Percentiles rank a stretch among this genome's conserved stretches.
Evolutionary conservation across 148 eudicot species (phyloP).

Genomic region (Vaccinium macrocarpon): DNA sequence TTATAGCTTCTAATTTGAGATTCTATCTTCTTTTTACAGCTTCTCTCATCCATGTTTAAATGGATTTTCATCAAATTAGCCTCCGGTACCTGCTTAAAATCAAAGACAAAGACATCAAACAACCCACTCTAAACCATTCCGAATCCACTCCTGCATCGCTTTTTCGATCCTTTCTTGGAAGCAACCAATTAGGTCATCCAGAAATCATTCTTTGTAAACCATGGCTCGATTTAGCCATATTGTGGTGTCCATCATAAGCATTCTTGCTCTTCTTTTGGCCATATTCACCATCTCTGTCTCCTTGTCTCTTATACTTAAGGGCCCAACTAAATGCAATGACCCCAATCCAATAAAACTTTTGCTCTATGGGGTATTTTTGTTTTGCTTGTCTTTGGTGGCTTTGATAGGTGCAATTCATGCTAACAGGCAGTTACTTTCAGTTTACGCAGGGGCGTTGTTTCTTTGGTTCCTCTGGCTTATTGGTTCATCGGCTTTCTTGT

Average conservation of each 20-base stretch:
- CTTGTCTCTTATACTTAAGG: background rate
- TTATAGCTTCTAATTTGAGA: constrained; percentile 5
- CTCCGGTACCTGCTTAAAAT: background rate
- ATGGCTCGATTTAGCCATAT: constrained; percentile 8
- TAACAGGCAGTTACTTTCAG: background rate
- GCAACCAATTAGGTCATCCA: no score
- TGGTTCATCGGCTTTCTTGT: background rate
- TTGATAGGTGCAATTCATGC: constrained; percentile 8
- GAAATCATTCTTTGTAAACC: background rate
- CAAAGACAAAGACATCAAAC: background rate
- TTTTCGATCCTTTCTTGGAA: background rate
- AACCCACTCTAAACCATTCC: background rate
- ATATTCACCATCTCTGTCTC: background rate
- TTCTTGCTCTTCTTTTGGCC: background rate
- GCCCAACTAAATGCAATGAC: background rate
- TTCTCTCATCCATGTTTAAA: background rate
- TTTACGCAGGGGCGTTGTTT: background rate
- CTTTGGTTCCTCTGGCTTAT: background rate
- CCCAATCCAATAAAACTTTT: background rate
- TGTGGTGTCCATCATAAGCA: background rate
- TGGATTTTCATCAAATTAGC: constrained; percentile 2
- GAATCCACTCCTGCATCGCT: background rate
- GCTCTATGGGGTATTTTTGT: background rate
- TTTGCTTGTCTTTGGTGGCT: background rate
- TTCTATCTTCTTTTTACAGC: background rate